Evolutionary conservation across 108 stramenopile genomes (phyloP).

Genomic region (Nitzschia putrida): DNA sequence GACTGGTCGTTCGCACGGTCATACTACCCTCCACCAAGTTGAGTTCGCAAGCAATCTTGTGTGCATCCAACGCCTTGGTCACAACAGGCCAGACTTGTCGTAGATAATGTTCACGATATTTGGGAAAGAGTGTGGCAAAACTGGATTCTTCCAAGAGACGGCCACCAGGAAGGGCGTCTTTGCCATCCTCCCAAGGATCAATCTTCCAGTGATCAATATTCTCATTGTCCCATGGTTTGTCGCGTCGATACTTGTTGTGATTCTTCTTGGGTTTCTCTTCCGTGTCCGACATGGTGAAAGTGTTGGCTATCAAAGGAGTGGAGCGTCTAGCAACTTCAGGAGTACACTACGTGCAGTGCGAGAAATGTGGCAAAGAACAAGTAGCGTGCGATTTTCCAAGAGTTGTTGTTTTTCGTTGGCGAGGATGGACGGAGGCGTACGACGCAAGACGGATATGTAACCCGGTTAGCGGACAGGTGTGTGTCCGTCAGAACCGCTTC

Average conservation of each 20-base stretch:
- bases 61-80: constrained; percentile 85
- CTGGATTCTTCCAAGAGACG: constrained; percentile 93
- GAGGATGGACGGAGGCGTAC: no score
- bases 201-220: constrained; percentile 97
- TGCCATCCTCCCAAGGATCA: constrained; percentile 66
- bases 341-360: no score
- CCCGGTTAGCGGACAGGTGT: no score
- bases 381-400: no score
- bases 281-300: no score
- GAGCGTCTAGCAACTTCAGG: no score
- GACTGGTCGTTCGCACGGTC: constrained; percentile 96
- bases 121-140: constrained; percentile 99
- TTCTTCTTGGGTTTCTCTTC: constrained; percentile 52
- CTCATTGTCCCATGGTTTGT: constrained; percentile 99
- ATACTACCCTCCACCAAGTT: constrained; percentile 97
- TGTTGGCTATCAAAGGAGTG: no score
- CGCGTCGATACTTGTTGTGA: constrained; percentile 94
- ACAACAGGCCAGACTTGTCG: constrained; percentile 97
- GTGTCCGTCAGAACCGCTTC: no score
- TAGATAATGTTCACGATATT: constrained; percentile 97
- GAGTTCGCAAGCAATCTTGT: constrained; percentile 77
- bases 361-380: no score
- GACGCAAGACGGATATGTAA: no score
- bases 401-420: no score
- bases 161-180: constrained; percentile 73